A percentile compares a stretch with the other conserved stretches of the same genome.
These are phyloP conservation scores for Hebeloma cylindrosporum DNA, from an alignment of 768 basidiomycete species.

Conservation along the genomic window DNA sequence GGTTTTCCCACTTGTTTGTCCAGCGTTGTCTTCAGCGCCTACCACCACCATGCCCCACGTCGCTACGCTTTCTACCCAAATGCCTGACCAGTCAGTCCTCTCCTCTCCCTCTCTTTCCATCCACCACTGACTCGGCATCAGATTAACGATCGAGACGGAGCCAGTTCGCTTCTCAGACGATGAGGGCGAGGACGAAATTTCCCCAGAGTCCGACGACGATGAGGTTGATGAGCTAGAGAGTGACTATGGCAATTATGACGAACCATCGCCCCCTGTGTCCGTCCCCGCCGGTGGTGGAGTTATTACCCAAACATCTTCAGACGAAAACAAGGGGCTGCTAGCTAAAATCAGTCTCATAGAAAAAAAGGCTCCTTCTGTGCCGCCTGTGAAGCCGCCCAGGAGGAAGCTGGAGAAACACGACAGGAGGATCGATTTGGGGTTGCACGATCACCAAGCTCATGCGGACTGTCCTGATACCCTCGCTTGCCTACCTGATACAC, in stretches of 20 bases:
- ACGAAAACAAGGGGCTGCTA: no score
- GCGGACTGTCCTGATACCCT: slow-evolving; percentile 78
- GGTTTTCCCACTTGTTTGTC: slow-evolving; percentile 27
- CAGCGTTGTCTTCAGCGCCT: slow-evolving; percentile 25
- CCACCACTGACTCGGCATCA: slow-evolving; percentile 20
- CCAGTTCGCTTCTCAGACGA: slow-evolving; percentile 27
- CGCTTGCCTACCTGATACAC: slow-evolving; percentile 75
- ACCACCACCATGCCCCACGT: slow-evolving; percentile 53
- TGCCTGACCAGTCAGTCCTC: slow-evolving; percentile 43
- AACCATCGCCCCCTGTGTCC: slow-evolving; percentile 8
- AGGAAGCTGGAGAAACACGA: slow-evolving; percentile 28
- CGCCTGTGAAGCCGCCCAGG: slow-evolving; percentile 21
- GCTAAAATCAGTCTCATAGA: slow-evolving; percentile 1
- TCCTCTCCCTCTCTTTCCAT: slow-evolving; percentile 11
- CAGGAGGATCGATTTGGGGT: slow-evolving; percentile 29
- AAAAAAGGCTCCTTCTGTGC: slow-evolving; percentile 15
- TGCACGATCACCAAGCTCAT: slow-evolving; percentile 58
- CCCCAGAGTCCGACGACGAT: slow-evolving; percentile 26
- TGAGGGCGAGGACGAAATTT: slow-evolving; percentile 27
- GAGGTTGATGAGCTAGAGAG: slow-evolving; percentile 30
- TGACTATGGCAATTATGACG: slow-evolving; percentile 21
- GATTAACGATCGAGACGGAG: slow-evolving; percentile 21
- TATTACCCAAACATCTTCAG: no score
- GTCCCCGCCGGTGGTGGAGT: neutral
- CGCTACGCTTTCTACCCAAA: slow-evolving; percentile 58